Base-by-base conservation (phyloP, 2,329 filamentous ascomycete genomes). In the Podosphaera xanthii region DNA sequence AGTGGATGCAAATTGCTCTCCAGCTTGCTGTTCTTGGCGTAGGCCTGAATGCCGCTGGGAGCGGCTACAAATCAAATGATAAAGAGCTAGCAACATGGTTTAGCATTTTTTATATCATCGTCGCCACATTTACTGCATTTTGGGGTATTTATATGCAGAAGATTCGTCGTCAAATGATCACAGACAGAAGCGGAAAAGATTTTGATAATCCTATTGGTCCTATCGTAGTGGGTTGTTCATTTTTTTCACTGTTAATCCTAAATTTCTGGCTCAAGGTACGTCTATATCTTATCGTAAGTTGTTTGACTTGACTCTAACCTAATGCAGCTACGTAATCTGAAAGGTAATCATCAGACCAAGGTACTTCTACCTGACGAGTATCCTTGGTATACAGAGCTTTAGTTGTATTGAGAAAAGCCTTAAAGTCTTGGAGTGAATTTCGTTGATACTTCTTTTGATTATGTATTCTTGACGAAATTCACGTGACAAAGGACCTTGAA, bases 1-100 rank as follows among this genome's bases (percentile, higher is more conserved):
- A 96, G 72, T 98, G 92, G 92, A 87, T 97, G 74, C 90, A 97
- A 70, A 89, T 98, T 67, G 84, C 82, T 62, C 81, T 98, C 56
- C 77, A 98, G 12, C 81, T 98, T 33, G 90, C 89, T 44, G 83
- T 84, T 31, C 73, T 98, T 36, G 87, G 87, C 0, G 74, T 98
- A 10, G 87, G 84, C 31, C 74, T 98, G 35, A 91, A 94, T 65
- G 88, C 91, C 0, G 90, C 90, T 0, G 86, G 87, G 5, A 75
- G 83, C 64, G 46, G 14, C 2, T 30, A 30, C 2, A 50, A 34
- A n/a, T 36, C 46, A n/a, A 34, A 48, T 8, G 57, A 58, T 36
- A 87, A 94, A 70, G 75, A 75, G n/a, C 71, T 95, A 38, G 89
- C 88, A 0, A 78, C 86, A 65, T 74, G 75, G 44, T 81, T 97